phyloP scores from a whole-genome alignment of 305 asterid species.

The Withania somnifera region DNA sequence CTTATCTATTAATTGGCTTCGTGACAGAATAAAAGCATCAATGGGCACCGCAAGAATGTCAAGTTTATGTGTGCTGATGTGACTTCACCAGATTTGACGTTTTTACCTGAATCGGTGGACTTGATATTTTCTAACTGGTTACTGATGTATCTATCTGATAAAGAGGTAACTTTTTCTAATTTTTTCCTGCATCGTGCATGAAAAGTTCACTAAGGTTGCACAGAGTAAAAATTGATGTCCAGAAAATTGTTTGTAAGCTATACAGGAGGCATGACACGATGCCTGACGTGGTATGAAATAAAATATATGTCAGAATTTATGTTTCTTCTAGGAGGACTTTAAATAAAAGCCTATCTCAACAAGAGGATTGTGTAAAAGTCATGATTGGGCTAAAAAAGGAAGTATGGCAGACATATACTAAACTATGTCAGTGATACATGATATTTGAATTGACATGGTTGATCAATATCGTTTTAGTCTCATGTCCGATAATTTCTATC shows the following conservation, averaged over 20 bases:
- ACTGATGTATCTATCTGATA: constrained; percentile 86
- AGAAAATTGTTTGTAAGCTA: not conserved
- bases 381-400: not conserved
- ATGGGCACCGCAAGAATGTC: constrained; percentile 53
- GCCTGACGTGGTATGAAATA: not conserved
- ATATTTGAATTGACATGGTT: not conserved
- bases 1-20: not conserved
- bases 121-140: constrained; percentile 90
- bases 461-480: not conserved
- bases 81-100: constrained; percentile 60
- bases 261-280: not conserved
- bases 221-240: not conserved
- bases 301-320: not conserved
- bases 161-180: constrained; percentile 39
- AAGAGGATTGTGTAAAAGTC: not conserved
- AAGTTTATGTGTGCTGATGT: constrained; percentile 88
- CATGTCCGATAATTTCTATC: not conserved
- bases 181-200: not conserved
- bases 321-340: not conserved
- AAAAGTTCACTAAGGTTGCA: not conserved
- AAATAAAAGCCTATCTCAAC: not conserved
- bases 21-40: constrained; percentile 49
- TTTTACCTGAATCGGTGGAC: constrained; percentile 69
- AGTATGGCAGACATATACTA: not conserved
- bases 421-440: not conserved